Percentiles rank a stretch among this genome's conserved stretches.
phyloP scores from a whole-genome alignment of 345 rosid genomes.

The Atalantia buxifolia region DNA sequence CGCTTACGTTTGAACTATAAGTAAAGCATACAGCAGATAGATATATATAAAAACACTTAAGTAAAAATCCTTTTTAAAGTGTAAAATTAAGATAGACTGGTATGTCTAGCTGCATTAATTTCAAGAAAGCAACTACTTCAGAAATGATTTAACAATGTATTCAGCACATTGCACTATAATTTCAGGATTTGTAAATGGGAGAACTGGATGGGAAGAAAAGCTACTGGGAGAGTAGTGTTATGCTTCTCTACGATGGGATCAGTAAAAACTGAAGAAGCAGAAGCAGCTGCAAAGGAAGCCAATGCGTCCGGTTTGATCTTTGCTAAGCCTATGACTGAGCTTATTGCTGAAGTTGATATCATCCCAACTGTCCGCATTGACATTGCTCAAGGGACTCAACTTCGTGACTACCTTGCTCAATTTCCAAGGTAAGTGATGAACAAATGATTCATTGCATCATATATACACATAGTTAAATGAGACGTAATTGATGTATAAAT shows the following conservation, averaged over 20 bases:
- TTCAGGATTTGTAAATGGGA: constrained; percentile 42
- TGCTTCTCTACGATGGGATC: constrained; percentile 60
- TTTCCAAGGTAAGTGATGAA: constrained; percentile 30
- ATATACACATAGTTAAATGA: neutral
- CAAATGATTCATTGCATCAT: neutral
- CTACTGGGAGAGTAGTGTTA: constrained; percentile 38
- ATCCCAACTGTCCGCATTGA: constrained; percentile 58
- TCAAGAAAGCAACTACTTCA: too few species aligned
- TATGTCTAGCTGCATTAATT: too few species aligned
- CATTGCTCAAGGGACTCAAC: constrained; percentile 46
- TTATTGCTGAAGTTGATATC: constrained; percentile 41
- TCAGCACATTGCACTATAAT: neutral
- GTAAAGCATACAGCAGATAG: too few species aligned
- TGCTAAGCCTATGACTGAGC: constrained; percentile 48
- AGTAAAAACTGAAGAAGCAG: constrained; percentile 37
- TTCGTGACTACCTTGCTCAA: constrained; percentile 39
- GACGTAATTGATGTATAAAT: neutral
- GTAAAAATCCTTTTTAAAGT: too few species aligned
- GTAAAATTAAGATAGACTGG: too few species aligned
- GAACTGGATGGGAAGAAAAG: constrained; percentile 34
- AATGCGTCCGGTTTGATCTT: constrained; percentile 50
- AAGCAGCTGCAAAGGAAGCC: constrained; percentile 46
- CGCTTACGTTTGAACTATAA: too few species aligned
- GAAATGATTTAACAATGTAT: too few species aligned
- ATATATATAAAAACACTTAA: too few species aligned